A percentile compares a stretch with the other conserved stretches of the same genome.
Evolutionary conservation across 2,329 filamentous ascomycete genomes (phyloP).

Genomic region (Penicillium italicum): DNA sequence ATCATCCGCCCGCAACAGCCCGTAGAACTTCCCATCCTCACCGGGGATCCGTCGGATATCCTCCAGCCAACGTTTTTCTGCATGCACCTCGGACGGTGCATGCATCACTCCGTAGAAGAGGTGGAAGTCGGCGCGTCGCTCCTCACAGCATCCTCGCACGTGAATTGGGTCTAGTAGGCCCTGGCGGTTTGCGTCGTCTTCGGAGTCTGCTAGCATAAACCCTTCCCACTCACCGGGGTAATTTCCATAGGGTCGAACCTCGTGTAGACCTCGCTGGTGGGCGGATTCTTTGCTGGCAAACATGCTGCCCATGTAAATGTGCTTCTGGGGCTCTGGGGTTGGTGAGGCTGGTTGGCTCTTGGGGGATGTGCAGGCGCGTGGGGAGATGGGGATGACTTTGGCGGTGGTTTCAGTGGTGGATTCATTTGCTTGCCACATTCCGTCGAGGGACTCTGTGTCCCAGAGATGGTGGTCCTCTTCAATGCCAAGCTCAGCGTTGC

Average conservation of each 20-base stretch:
- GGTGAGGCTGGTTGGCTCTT: not conserved
- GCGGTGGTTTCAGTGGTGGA: not conserved
- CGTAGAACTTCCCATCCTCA: not conserved
- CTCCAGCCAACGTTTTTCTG: not conserved
- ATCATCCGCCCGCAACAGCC: not conserved
- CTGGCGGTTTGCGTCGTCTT: not conserved
- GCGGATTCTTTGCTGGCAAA: not conserved
- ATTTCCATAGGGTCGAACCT: not conserved
- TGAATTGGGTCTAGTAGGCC: not conserved
- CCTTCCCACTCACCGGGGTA: not conserved
- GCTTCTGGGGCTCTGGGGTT: not conserved
- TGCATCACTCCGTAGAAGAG: not conserved
- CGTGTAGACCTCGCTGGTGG: not conserved
- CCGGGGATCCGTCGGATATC: not conserved
- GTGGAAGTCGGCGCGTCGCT: not conserved
- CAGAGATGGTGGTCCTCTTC: slow-evolving; percentile 5
- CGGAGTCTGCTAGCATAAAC: not conserved
- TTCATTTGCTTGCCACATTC: not conserved
- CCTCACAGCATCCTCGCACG: not conserved
- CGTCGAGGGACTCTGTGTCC: not conserved
- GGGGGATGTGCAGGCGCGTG: not conserved
- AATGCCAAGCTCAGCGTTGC: not conserved
- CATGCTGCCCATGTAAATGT: not conserved
- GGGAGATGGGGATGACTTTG: not conserved
- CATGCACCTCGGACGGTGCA: not conserved